phyloP scores from a whole-genome alignment of 2,329 filamentous ascomycete genomes.

The Cryphonectria carpinicola region DNA sequence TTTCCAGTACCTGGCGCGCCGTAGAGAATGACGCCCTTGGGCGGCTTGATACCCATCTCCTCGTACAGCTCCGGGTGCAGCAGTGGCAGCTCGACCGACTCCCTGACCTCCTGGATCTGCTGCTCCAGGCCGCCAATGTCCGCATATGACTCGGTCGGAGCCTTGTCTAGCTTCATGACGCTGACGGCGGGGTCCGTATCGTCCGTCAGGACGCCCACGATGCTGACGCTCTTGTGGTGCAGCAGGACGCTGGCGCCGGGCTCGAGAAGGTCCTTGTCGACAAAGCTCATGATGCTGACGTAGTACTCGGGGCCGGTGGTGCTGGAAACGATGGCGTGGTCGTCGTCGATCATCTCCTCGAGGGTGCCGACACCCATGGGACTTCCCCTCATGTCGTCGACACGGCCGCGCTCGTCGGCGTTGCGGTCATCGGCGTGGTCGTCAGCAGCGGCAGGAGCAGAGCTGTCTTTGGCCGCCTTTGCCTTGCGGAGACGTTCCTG shows the following conservation, averaged over 20 bases:
- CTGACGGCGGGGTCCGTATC: conserved; percentile 94
- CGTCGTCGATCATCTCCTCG: conserved; percentile 98
- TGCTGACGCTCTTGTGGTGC: conserved; percentile 97
- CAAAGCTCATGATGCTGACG: conserved; percentile 99
- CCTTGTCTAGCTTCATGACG: conserved; percentile 99
- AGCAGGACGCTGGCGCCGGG: conserved; percentile 93
- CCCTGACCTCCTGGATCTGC: conserved; percentile 96
- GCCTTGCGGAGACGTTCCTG: conserved; percentile 94
- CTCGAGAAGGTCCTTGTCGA: conserved; percentile 97
- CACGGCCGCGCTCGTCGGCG: conserved; percentile 90
- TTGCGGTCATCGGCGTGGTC: conserved; percentile 77
- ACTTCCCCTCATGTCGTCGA: conserved; percentile 97
- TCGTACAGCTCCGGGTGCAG: conserved; percentile 97
- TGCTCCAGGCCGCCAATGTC: conserved; percentile 95
- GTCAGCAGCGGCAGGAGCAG: conserved; percentile 66
- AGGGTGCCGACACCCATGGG: conserved; percentile 98
- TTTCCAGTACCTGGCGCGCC: conserved; percentile 97
- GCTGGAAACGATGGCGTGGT: conserved; percentile 97
- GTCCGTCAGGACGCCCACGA: conserved; percentile 95
- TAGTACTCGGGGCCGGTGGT: conserved; percentile 98
- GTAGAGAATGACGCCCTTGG: conserved; percentile 98
- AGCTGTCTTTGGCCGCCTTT: conserved; percentile 76
- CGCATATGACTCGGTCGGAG: conserved; percentile 95
- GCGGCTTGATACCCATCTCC: conserved; percentile 99
- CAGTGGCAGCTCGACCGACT: conserved; percentile 93